Base-by-base conservation (phyloP, 2,329 filamentous ascomycete species). In the Colletotrichum cuscutae region DNA sequence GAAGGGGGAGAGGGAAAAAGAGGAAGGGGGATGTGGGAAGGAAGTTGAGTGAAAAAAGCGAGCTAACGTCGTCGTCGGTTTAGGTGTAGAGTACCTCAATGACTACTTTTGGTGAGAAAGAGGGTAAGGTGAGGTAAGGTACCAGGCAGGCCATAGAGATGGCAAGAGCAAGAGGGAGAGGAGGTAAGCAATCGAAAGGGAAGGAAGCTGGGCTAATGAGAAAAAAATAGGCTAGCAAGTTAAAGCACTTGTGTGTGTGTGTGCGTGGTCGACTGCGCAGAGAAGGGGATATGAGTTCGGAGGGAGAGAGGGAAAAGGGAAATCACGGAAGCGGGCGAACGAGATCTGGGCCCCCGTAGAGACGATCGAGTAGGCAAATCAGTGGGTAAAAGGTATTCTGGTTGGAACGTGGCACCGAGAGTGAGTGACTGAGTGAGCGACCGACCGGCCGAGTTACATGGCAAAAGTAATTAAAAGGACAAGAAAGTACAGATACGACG, bases 161-260 rank as follows among this genome's bases (percentile, higher is more conserved):
- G 42, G 42, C 15, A 30, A 68, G 65, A 15, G 49, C 46, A 54
- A 49, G 46, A 54, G 61, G 35, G 37, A 58, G 32, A 42, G 37
- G 37, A 71, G 49, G 71, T 58, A 59, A 73, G 71, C 57, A 59
- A 61, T 54, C 57, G 58, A 67, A 72, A 54, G 30, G 61, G 58
- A 62, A 59, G 37, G 57, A 72, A 72, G 71, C 53, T 49, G 42
- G 42, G 19, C 42, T 49, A 49, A 32, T 24, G 37, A 42, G 37
- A 9, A 35, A 19, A 65, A 71, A 65, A 65, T 30, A 60, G 60
- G 60, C 65, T 58, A 58, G 42, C 13, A 71, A 54, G 42, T 52
- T 46, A 30, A 22, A n/a, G 46, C 22, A 54, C 42, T 59, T 11
- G 19, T 46, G 13, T 63, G 42, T 63, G 37, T 63, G 52, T n/a